Evolutionary conservation across 257 asterid genomes (phyloP), one percentile per base, ranked within the genome.

Genomic region (Osmanthus fragrans): DNA sequence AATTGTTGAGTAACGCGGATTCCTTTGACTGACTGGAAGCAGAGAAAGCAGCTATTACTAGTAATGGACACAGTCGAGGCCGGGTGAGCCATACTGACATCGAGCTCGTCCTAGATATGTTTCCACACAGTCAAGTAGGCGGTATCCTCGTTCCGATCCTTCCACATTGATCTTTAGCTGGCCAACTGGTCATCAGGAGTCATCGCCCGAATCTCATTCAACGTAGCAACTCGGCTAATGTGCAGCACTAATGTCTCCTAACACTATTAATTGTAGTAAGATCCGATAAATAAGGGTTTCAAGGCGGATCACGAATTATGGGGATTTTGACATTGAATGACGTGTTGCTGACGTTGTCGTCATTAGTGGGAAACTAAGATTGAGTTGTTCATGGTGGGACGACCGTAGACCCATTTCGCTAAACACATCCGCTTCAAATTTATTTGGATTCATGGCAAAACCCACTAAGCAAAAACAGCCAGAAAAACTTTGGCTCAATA

Each of bases 121-220:
- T 96, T 96, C 98, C 98, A 96, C 49, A 98, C 98, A 16, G 96
- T 93, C 72, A 90, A 77, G 80, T 89, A 93, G 1, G 98, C 97
- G 4, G 98, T 93, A 30, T 96, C 99, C 88, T 91, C 97, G 77
- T 90, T 95, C 11, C 98, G 90, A 77, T 95, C 99, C 88, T 91
- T 95, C 98, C 99, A 93, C 34, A 95, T 98, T 15, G 90, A 80
- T 18, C 98, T 90, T 97, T 98, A 95, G 92, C 97, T 95, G 54
- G 91, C 18, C 8, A 93, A 97, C 37, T 93, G 93, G 0, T 94
- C 66, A 10, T 83, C 75, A 3, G 96, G 89, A 8, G 98, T 93
- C 47, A 91, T 96, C 4, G 86, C 84, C 1, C 94, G 97, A 80
- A 95, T 92, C 91, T 95, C 97, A 63, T 93, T 97, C 18, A 98